phyloP scores from a whole-genome alignment of 805 yeast genomes.

The Wilhelminamyces savonicus region DNA sequence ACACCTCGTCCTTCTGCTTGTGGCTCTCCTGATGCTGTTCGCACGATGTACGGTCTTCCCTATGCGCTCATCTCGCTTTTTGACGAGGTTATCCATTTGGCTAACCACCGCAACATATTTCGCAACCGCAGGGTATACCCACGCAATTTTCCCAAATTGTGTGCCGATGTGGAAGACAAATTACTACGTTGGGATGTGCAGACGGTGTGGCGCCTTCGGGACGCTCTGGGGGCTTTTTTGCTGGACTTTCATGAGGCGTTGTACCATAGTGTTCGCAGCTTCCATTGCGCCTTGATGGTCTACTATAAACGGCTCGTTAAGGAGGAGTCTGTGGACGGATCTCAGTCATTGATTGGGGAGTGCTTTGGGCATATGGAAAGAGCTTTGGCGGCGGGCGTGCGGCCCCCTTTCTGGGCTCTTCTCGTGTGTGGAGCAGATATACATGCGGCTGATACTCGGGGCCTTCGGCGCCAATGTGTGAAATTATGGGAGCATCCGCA shows the following conservation, averaged over 20 bases:
- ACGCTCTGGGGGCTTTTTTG: slow-evolving; percentile 18
- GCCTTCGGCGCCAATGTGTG: slow-evolving; percentile 5
- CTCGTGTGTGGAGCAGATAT: slow-evolving; percentile 31
- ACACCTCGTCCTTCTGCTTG: too few relatives aligned
- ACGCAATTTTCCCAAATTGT: slow-evolving; percentile 48
- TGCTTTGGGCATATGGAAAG: slow-evolving; percentile 30
- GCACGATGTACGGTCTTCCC: slow-evolving; percentile 45
- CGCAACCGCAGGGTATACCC: slow-evolving; percentile 34
- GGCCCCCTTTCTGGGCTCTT: slow-evolving; percentile 43
- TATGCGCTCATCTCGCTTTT: slow-evolving; percentile 38
- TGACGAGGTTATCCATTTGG: slow-evolving; percentile 38
- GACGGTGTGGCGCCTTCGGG: slow-evolving; percentile 30
- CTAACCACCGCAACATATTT: slow-evolving; percentile 50
- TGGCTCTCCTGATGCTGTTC: slow-evolving; percentile 11
- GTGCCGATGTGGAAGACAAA: slow-evolving; percentile 50
- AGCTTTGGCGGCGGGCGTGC: too few relatives aligned
- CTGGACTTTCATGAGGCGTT: slow-evolving; percentile 36
- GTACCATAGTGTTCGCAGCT: slow-evolving; percentile 28
- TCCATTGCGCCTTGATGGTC: slow-evolving; percentile 38
- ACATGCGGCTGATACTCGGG: slow-evolving; percentile 2
- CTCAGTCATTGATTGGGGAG: slow-evolving; percentile 28
- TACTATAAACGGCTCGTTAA: slow-evolving; percentile 44
- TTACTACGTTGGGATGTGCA: slow-evolving; percentile 41
- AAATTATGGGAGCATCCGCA: slow-evolving; percentile 24
- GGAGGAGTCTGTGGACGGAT: slow-evolving; percentile 25